Evolutionary conservation across 2,329 filamentous ascomycete species (phyloP).

Genomic region (Aphanocladium album): DNA sequence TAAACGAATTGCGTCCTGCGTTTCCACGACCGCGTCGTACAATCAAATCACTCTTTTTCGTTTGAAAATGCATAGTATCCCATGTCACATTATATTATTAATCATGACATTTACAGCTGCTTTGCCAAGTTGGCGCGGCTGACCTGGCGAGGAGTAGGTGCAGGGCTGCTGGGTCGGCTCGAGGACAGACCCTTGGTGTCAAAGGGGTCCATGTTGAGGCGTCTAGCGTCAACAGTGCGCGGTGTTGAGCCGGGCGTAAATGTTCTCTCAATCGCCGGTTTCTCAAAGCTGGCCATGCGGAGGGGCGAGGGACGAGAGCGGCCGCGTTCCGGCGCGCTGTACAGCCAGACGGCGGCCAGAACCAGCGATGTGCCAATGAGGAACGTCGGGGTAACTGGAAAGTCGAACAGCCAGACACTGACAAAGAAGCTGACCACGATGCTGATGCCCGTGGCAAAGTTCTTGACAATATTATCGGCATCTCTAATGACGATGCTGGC

Average conservation of each 20-base stretch:
- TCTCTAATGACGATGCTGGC: slow-evolving; percentile 42
- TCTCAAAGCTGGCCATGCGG: slow-evolving; percentile 70
- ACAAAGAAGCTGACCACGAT: slow-evolving; percentile 83
- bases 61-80: not conserved
- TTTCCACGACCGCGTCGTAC: not conserved
- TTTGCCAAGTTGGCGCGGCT: slow-evolving; percentile 32
- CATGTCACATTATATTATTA: no score
- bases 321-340: slow-evolving; percentile 62
- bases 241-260: slow-evolving; percentile 34
- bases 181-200: slow-evolving; percentile 36
- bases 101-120: not conserved
- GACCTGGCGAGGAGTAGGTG: slow-evolving; percentile 33
- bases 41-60: not conserved
- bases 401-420: slow-evolving; percentile 81
- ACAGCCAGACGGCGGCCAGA: slow-evolving; percentile 77
- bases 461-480: slow-evolving; percentile 75
- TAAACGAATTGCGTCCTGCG: not conserved
- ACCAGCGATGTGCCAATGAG: slow-evolving; percentile 74
- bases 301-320: slow-evolving; percentile 56
- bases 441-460: slow-evolving; percentile 87
- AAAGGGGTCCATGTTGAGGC: slow-evolving; percentile 36
- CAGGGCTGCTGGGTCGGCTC: slow-evolving; percentile 44
- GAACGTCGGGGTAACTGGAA: slow-evolving; percentile 71
- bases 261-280: slow-evolving; percentile 54
- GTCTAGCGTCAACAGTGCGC: slow-evolving; percentile 26